A percentile compares a stretch with the other conserved stretches of the same genome.
These are phyloP conservation scores for Malassezia japonica DNA, from an alignment of 1,284 basidiomycete species.

Conservation along the genomic window DNA sequence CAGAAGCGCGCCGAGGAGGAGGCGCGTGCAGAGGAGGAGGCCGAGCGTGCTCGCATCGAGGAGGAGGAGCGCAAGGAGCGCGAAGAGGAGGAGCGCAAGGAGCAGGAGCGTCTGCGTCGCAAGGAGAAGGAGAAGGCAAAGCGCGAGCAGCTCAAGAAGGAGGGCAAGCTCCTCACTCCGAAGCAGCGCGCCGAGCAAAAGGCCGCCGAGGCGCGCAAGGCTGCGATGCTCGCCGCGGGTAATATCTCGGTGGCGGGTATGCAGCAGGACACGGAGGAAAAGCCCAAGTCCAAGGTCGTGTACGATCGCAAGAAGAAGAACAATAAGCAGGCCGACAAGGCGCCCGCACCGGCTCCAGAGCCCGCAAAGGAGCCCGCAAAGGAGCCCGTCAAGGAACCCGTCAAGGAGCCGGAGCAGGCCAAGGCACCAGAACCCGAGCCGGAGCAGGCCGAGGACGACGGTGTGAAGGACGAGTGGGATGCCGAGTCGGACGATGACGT, in stretches of 20 bases:
- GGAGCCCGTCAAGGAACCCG: slow-evolving; percentile 1
- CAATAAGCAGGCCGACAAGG: slow-evolving; percentile 56
- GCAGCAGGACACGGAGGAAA: slow-evolving; percentile 50
- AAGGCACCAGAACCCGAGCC: no score
- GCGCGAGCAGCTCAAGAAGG: slow-evolving; percentile 44
- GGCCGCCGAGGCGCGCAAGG: slow-evolving; percentile 78
- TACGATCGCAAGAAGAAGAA: slow-evolving; percentile 77
- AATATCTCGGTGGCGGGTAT: slow-evolving; percentile 76
- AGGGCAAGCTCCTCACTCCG: slow-evolving; percentile 47
- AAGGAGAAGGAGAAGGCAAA: slow-evolving; percentile 46
- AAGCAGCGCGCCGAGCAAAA: slow-evolving; percentile 93
- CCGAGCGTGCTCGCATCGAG: slow-evolving; percentile 33
- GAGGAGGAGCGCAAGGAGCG: slow-evolving; percentile 43
- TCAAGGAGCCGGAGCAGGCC: slow-evolving; percentile 35
- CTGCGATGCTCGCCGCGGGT: slow-evolving; percentile 80
- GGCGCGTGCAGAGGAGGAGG: slow-evolving; percentile 33
- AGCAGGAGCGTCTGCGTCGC: slow-evolving; percentile 37
- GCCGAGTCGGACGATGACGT: slow-evolving; percentile 52
- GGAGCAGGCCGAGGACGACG: slow-evolving; percentile 37
- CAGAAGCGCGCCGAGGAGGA: slow-evolving; percentile 47
- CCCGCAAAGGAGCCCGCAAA: slow-evolving; percentile 32
- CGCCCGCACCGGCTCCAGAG: slow-evolving; percentile 20
- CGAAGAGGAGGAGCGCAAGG: slow-evolving; percentile 44
- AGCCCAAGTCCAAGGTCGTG: slow-evolving; percentile 55
- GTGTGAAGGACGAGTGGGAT: slow-evolving; percentile 49